These are phyloP conservation scores for Neurospora pannonica DNA, from an alignment of 495 filamentous ascomycete species.

Conservation along the genomic window DNA sequence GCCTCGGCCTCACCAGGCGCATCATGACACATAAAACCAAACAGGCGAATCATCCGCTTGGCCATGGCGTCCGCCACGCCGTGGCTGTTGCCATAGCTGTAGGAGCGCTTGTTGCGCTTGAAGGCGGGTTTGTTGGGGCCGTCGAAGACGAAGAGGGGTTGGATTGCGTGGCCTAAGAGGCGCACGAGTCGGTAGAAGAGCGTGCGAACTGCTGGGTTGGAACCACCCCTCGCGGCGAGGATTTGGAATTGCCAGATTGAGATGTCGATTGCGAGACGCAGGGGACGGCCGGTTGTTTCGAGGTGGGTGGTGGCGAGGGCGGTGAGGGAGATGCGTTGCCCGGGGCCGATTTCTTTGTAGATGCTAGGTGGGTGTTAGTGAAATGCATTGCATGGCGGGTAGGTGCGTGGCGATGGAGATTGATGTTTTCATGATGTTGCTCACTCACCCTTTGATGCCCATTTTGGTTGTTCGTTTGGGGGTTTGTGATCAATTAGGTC, in stretches of 20 bases:
- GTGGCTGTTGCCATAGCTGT: constrained; percentile 29
- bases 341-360: constrained; percentile 77
- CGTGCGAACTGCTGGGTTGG: constrained; percentile 83
- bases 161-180: constrained; percentile 67
- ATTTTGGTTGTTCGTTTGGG: too few species aligned
- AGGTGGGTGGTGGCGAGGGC: constrained; percentile 72
- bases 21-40: constrained; percentile 75
- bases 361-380: constrained; percentile 44
- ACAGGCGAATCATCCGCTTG: constrained; percentile 72
- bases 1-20: constrained; percentile 96
- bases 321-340: constrained; percentile 70
- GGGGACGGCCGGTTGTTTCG: constrained; percentile 57
- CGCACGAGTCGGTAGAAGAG: constrained; percentile 88
- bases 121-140: constrained; percentile 82
- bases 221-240: constrained; percentile 73
- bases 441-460: constrained; percentile 52
- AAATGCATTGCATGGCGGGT: background rate
- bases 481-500: too few species aligned
- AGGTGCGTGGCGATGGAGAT: background rate
- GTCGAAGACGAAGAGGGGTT: constrained; percentile 94
- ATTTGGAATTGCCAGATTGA: constrained; percentile 97
- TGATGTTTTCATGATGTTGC: background rate
- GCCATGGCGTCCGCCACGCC: constrained; percentile 47
- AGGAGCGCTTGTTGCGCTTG: constrained; percentile 68
- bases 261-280: constrained; percentile 87